Base-by-base conservation (phyloP, 805 yeast genomes). In the Schizosaccharomyces japonicus region DNA sequence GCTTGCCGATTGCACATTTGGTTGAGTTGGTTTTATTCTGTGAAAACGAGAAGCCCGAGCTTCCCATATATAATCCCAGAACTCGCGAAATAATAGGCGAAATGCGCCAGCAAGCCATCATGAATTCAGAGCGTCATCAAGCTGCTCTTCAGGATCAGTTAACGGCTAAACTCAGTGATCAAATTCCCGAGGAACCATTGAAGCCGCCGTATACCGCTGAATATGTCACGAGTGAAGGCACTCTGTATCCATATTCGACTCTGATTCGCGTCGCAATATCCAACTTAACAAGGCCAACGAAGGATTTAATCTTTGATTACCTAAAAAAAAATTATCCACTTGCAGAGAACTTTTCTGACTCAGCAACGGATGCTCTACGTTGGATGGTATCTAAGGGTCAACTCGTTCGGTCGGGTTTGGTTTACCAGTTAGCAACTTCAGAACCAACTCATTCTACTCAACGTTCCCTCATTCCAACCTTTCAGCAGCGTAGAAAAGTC, bases 51-150 rank as follows among this genome's bases (percentile, higher is more conserved):
- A 56, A 60, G 40, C 65, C 67, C 3, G 55, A 54, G 13, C 53
- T 65, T 28, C 64, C 64, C 10, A 54, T 65, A 10, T 65, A 63
- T 50, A 58, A 67, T 21, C 66, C 67, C 1, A 54, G 61, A 30
- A 55, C 63, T 5, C 58, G 59, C 32, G 49, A 54, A 10, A 55
- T 60, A 10, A 34, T 49, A 4, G 31, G 48, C 6, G 52, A 50
- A 21, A 46, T 46, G 7, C 42, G 42, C 3, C 42, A 21, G 13
- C 42, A 36, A 36, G 7, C 23, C 6, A 25, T 44, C n/a, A 23
- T 44, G 3, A 31, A 17, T 32, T 25, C 33, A 8, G 33, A 44
- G 10, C 39, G 33, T 6, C 32, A 44, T 17, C 39, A 44, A 32
- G 25, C n/a, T n/a, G 10, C 32, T 17, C 11, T 36, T 17, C 47